Evolutionary conservation across 129 eudicot genomes (phyloP).

Genomic region (Saussurea involucrata): DNA sequence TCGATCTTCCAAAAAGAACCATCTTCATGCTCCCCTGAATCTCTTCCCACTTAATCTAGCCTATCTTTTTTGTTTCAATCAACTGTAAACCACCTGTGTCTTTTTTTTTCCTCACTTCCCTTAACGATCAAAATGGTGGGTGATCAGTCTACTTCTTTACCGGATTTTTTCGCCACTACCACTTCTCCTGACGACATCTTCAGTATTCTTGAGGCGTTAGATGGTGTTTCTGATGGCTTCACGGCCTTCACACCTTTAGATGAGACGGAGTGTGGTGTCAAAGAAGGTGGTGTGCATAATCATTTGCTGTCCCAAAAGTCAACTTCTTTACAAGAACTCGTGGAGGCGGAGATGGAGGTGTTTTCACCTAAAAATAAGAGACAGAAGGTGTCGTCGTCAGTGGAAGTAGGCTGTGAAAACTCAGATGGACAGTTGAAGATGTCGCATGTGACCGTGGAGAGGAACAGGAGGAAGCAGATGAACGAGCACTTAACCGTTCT

Average conservation of each 20-base stretch:
- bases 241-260: slow-evolving; percentile 2
- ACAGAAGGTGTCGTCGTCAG: slow-evolving; percentile 31
- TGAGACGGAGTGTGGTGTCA: not conserved
- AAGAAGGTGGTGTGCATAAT: slow-evolving; percentile 1
- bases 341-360: slow-evolving; percentile 20
- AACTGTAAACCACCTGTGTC: not conserved
- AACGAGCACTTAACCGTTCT: slow-evolving; percentile 76
- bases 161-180: slow-evolving; percentile 31
- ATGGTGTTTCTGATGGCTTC: slow-evolving; percentile 29
- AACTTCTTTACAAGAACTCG: slow-evolving; percentile 28
- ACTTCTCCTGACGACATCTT: slow-evolving; percentile 63
- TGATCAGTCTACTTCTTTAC: slow-evolving; percentile 21
- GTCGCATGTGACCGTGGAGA: slow-evolving; percentile 83
- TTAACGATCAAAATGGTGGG: slow-evolving; percentile 13
- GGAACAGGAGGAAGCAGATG: slow-evolving; percentile 95
- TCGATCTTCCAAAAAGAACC: slow-evolving; percentile 19
- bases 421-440: slow-evolving; percentile 42
- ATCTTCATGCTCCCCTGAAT: not conserved
- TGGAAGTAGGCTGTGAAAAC: slow-evolving; percentile 24
- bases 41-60: not conserved
- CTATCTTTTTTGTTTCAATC: not conserved
- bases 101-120: not conserved
- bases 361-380: slow-evolving; percentile 53
- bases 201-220: slow-evolving; percentile 74
- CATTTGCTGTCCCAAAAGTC: slow-evolving; percentile 37